A percentile compares a stretch with the other conserved stretches of the same genome.
phyloP scores from a whole-genome alignment of 805 yeast species.

The Nakazawaea holstii region DNA sequence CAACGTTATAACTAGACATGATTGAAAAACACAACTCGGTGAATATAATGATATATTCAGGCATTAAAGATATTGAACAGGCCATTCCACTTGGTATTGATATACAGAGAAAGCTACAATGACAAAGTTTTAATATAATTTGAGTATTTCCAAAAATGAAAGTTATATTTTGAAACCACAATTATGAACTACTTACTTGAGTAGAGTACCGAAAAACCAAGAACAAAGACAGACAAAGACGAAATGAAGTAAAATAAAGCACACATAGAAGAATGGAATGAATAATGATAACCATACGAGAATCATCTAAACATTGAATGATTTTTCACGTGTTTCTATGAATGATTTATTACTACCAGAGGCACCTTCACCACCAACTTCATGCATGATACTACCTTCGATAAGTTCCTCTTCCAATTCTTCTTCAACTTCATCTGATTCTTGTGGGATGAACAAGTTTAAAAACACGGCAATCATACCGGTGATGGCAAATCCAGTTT shows the following conservation, averaged over 20 bases:
- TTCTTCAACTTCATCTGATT: slow-evolving; percentile 40
- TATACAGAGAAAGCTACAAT: too few relatives aligned
- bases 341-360: slow-evolving; percentile 4
- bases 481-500: slow-evolving; percentile 51
- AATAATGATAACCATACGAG: not conserved
- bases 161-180: too few relatives aligned
- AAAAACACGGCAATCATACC: slow-evolving; percentile 49
- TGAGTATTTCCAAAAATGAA: too few relatives aligned
- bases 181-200: too few relatives aligned
- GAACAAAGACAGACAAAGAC: too few relatives aligned
- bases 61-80: too few relatives aligned
- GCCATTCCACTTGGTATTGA: too few relatives aligned
- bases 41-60: too few relatives aligned
- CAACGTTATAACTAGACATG: too few relatives aligned
- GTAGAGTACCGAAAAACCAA: too few relatives aligned
- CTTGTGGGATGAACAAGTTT: slow-evolving; percentile 44
- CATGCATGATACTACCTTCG: slow-evolving; percentile 10
- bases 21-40: too few relatives aligned
- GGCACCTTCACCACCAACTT: slow-evolving; percentile 3
- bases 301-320: not conserved
- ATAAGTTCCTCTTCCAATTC: slow-evolving; percentile 30
- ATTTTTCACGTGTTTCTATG: not conserved
- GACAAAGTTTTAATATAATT: too few relatives aligned
- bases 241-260: not conserved
- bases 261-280: not conserved